Evolutionary conservation across 164 flowering plant genomes (phyloP).

Genomic region (Chimonanthus praecox): DNA sequence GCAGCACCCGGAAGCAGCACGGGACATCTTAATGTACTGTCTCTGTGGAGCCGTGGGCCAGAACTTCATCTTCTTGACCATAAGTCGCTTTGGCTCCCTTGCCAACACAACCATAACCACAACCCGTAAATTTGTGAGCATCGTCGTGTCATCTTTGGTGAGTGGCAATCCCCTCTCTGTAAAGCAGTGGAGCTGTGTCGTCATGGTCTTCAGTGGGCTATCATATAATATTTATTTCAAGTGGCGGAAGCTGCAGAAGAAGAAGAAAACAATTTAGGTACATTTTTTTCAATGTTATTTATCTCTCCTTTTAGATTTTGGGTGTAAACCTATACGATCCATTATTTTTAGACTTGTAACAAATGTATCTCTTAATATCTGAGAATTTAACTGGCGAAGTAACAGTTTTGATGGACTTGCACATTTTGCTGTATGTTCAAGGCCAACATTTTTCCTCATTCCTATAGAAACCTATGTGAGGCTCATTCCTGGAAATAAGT

Average conservation of each 20-base stretch:
- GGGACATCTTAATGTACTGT: constrained; percentile 91
- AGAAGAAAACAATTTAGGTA: constrained; percentile 47
- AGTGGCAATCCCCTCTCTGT: constrained; percentile 91
- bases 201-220: constrained; percentile 89
- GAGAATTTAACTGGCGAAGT: neutral
- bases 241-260: constrained; percentile 80
- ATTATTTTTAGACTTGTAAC: neutral
- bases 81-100: constrained; percentile 89
- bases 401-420: constrained; percentile 6
- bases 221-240: constrained; percentile 92
- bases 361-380: neutral
- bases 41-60: constrained; percentile 98
- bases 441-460: too few species aligned
- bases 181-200: constrained; percentile 88
- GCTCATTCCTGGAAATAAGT: neutral
- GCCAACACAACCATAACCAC: constrained; percentile 98
- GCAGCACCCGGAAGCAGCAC: constrained; percentile 92
- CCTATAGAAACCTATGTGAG: neutral
- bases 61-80: constrained; percentile 94
- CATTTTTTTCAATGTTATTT: constrained; percentile 7
- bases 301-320: neutral
- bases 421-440: too few species aligned
- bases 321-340: constrained; percentile 10
- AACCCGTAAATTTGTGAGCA: constrained; percentile 95
- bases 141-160: constrained; percentile 83